Base-by-base conservation (phyloP, 129 eudicot species). In the Flaveria brownii region DNA sequence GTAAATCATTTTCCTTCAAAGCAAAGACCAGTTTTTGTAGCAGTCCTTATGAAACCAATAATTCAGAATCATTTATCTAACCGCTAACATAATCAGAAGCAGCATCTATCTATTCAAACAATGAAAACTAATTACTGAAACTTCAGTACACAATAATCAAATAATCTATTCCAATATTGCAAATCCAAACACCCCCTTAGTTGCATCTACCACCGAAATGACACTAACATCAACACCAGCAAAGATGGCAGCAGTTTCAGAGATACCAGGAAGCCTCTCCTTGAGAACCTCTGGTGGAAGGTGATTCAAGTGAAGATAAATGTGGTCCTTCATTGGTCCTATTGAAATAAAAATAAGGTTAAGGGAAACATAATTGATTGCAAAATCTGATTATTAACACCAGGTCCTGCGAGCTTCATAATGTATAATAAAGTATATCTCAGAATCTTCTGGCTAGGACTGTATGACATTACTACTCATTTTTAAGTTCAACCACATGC, bases 211-310 rank as follows among this genome's bases (percentile, higher is more conserved):
- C 60, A 68, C 52, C 30, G 26, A 50, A 70, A 64, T 6, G 13
- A 62, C n/a, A 56, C 51, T 95, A 74, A 94, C 99, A 83, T 94
- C 99, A 68, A 94, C 99, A 55, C 97, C 99, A 78, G 97, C 96
- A 86, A 94, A 94, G 68, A 94, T 94, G 23, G 99, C 99, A 72
- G 99, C 99, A 72, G 99, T 94, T 88, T 94, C 99, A 36, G 99
- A 94, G 56, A 94, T 94, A 76, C 99, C 99, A 52, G 99, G 99
- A 77, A 94, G 99, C 78, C 99, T 94, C 77, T 94, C 99, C 89
- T 91, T 89, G 20, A 94, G 99, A 66, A 94, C 99, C 81, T 91
- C 97, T 23, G 99, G 99, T 63, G 99, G 99, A 43, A 94, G 86
- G 85, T 94, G 99, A 86, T 94, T 89, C 85, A 94, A 81, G 88